phyloP scores from a whole-genome alignment of 2,329 filamentous ascomycete species.

The Scytalidium lignicola region DNA sequence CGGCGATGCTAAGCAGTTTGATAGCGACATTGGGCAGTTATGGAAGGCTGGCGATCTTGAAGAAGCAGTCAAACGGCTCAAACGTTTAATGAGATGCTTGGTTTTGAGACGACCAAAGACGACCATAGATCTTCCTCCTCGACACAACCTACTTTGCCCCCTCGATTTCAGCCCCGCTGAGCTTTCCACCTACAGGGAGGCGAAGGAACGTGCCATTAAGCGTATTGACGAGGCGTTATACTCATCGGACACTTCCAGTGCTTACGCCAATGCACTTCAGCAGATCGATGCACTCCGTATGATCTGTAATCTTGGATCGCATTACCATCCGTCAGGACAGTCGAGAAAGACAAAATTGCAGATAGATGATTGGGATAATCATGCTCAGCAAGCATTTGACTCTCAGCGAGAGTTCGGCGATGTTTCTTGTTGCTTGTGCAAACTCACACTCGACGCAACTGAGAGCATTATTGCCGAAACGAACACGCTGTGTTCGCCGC shows the following conservation, averaged over 20 bases:
- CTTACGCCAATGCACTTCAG: conserved; percentile 38
- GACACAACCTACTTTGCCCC: conserved; percentile 27
- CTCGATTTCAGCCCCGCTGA: conserved; percentile 35
- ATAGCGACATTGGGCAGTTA: conserved; percentile 24
- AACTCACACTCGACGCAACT: neutral
- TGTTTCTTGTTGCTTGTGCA: conserved; percentile 6
- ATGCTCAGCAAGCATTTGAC: conserved; percentile 15
- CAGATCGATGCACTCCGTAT: conserved; percentile 40
- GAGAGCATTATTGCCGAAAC: neutral
- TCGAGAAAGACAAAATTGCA: conserved; percentile 2
- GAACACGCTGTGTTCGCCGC: conserved; percentile 5
- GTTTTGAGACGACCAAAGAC: conserved; percentile 35
- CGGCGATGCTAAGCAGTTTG: conserved; percentile 31
- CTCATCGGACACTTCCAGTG: conserved; percentile 1
- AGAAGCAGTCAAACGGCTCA: conserved; percentile 31
- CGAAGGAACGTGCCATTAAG: conserved; percentile 22
- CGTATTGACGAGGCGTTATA: conserved; percentile 31
- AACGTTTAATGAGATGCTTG: conserved; percentile 32
- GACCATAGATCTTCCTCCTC: conserved; percentile 33
- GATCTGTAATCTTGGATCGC: conserved; percentile 40
- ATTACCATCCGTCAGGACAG: conserved; percentile 33
- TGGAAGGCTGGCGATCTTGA: conserved; percentile 35
- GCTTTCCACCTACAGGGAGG: conserved; percentile 29
- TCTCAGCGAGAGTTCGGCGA: conserved; percentile 26
- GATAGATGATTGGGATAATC: neutral